Evolutionary conservation across 306 rosid species (phyloP).

Genomic region (Sechiopsis laciniata): DNA sequence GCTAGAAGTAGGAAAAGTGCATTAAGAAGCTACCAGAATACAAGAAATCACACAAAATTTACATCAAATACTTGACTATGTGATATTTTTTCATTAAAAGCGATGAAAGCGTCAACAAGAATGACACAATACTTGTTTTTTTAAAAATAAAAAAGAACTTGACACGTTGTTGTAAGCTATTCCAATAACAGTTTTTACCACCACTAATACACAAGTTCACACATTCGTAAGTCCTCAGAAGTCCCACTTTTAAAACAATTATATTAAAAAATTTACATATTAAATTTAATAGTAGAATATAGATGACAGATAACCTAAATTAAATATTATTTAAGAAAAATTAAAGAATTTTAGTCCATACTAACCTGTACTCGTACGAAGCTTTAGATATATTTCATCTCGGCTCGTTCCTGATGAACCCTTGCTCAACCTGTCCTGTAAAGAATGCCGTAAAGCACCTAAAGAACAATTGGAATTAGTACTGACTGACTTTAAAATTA

Average conservation of each 20-base stretch:
- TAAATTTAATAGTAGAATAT: too few species aligned
- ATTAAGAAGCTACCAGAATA: background rate
- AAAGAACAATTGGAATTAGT: constrained; percentile 24
- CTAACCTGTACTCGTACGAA: constrained; percentile 90
- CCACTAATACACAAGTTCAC: background rate
- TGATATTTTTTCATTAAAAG: background rate
- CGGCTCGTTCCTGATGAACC: constrained; percentile 60
- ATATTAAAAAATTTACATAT: too few species aligned
- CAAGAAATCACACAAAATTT: background rate
- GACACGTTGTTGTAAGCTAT: background rate
- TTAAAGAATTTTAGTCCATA: constrained; percentile 4
- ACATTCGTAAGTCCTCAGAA: background rate
- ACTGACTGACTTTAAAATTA: background rate
- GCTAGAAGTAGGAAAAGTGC: constrained; percentile 9
- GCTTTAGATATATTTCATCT: constrained; percentile 83
- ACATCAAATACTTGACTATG: background rate
- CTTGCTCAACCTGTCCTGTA: constrained; percentile 88
- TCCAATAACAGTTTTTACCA: constrained; percentile 5
- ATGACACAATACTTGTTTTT: background rate
- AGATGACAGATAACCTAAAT: too few species aligned
- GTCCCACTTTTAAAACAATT: background rate
- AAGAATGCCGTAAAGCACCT: constrained; percentile 91
- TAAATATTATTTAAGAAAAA: background rate
- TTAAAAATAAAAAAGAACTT: background rate
- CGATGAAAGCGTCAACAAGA: background rate